Evolutionary conservation across 108 stramenopile genomes (phyloP).

Genomic region (Conticribra weissflogii): DNA sequence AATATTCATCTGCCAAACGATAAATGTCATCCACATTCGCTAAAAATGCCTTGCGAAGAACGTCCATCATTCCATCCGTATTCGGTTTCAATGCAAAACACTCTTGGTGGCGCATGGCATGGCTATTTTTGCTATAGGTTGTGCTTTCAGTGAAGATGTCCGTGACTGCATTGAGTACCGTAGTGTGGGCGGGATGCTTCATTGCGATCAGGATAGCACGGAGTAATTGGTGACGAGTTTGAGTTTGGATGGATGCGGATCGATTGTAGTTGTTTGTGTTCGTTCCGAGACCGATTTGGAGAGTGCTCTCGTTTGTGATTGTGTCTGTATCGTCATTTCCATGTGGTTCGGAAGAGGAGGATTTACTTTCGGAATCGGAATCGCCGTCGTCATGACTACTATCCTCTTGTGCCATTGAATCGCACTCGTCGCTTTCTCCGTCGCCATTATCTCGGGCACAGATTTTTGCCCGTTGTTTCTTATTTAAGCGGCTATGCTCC

Average conservation of each 20-base stretch:
- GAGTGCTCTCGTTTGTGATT: constrained; percentile 54
- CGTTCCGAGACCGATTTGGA: constrained; percentile 76
- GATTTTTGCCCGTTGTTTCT: constrained; percentile 5
- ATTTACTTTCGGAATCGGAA: constrained; percentile 17
- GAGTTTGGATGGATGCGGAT: constrained; percentile 2
- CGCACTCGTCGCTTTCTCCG: not conserved
- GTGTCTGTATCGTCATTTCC: constrained; percentile 39
- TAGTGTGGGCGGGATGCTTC: constrained; percentile 68
- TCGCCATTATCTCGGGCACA: too few species aligned
- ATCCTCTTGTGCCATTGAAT: not conserved
- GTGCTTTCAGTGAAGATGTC: constrained; percentile 84
- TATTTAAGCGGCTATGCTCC: not conserved
- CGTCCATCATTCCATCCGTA: constrained; percentile 86
- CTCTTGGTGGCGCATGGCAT: constrained; percentile 90
- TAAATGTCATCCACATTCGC: constrained; percentile 93
- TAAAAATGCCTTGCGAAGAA: constrained; percentile 82
- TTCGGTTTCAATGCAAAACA: constrained; percentile 90
- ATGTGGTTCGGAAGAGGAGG: constrained; percentile 10
- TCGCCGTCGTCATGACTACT: too few species aligned
- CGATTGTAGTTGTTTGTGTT: constrained; percentile 21
- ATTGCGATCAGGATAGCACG: constrained; percentile 78
- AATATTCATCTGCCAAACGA: constrained; percentile 84
- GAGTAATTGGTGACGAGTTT: constrained; percentile 65
- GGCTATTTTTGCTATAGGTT: constrained; percentile 68
- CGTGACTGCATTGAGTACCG: constrained; percentile 60